Evolutionary conservation across 768 basidiomycete genomes (phyloP).

Genomic region (Tricholoma furcatifolium): DNA sequence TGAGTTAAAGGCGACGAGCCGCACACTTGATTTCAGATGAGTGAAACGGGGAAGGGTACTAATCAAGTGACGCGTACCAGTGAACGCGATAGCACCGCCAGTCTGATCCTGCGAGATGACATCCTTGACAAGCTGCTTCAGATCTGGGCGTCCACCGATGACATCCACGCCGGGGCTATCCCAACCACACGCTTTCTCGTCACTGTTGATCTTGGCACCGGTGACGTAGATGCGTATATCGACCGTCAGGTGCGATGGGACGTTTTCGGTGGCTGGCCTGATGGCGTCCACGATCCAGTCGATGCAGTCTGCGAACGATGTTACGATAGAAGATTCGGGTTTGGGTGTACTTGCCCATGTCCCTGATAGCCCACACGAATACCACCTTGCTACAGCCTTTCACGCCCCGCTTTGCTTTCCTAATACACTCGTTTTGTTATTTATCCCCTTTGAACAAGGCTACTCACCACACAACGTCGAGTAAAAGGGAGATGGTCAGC

Average conservation of each 20-base stretch:
- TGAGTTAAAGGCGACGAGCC: constrained; percentile 40
- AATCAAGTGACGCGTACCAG: constrained; percentile 36
- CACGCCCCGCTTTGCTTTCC: constrained; percentile 3
- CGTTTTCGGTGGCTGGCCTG: constrained; percentile 6
- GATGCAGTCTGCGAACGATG: constrained; percentile 24
- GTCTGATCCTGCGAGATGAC: constrained; percentile 35
- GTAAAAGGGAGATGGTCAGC: constrained; percentile 43
- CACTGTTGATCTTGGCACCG: constrained; percentile 4
- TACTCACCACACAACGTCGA: constrained; percentile 40
- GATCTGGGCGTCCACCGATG: constrained; percentile 41
- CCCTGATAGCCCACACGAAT: constrained; percentile 44
- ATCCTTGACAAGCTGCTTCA: constrained; percentile 32
- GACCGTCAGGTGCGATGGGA: constrained; percentile 2
- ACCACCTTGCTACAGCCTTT: constrained; percentile 13
- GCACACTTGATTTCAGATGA: constrained; percentile 36
- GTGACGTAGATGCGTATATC: constrained; percentile 22
- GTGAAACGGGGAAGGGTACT: background rate
- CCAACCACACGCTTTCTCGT: background rate
- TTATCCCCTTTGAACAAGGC: background rate
- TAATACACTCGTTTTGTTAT: background rate
- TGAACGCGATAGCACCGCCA: constrained; percentile 43
- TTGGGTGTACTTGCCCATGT: constrained; percentile 26
- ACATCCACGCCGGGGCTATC: constrained; percentile 22
- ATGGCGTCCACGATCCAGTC: constrained; percentile 29
- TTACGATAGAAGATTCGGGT: background rate